Evolutionary conservation across 495 filamentous ascomycete species (phyloP), one percentile per base, ranked within the genome.

Genomic region (Patellaria atrata): DNA sequence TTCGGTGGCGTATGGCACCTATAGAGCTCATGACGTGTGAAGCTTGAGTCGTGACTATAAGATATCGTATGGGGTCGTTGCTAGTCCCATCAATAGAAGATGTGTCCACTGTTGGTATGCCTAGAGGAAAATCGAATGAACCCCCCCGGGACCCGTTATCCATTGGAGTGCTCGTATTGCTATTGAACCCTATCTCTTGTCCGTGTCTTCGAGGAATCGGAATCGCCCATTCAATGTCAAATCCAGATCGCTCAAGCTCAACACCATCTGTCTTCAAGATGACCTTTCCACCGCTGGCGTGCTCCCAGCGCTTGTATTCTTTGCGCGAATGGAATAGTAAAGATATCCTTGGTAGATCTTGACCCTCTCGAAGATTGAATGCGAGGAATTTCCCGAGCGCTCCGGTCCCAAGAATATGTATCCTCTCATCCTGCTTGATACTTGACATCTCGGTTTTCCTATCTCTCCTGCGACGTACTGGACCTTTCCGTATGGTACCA

Each of bases 11-110:
- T 26, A 94, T 62, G 1, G 53, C 40, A 17, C 52, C 37, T 12
- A 96, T 48, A 2, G 75, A 74, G 2, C 58, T 43, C 7, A 73
- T 43, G 0, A 72, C 77, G 20, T 68, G 44, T 4, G 65, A 55
- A 0, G 73, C 62, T 42, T 82, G 71, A 8, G 68, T 64, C 2
- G 77, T 73, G 16, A 96, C 62, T 32, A 97, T 71, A 22, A 96
- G 64, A 48, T 82, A 78, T 27, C 77, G 60, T 37, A 97, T 85
- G 16, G 63, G 58, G 17, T 59, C 60, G 32, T 21, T 48, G n/a
- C n/a, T n/a, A n/a, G n/a, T n/a, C n/a, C n/a, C n/a, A n/a, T n/a
- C n/a, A 45, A 6, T n/a, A n/a, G n/a, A n/a, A n/a, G n/a, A n/a
- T n/a, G n/a, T n/a, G n/a, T n/a, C n/a, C n/a, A n/a, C n/a, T n/a